A percentile compares a stretch with the other conserved stretches of the same genome.
phyloP scores from a whole-genome alignment of 306 rosid species.

The Ceratonia siliqua region DNA sequence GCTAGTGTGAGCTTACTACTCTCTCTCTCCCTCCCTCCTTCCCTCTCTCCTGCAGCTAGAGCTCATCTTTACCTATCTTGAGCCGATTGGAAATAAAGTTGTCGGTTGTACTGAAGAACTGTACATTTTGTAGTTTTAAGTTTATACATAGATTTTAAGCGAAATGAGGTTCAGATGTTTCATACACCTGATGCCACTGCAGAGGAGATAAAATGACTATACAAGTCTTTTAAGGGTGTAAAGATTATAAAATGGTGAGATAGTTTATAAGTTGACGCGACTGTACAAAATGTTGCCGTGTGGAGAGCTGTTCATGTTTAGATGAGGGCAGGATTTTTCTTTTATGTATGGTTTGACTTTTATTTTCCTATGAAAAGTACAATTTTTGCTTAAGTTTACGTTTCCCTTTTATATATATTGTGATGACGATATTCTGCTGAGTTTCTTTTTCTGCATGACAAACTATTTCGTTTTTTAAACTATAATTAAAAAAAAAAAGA shows the following conservation, averaged over 20 bases:
- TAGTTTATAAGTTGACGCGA: constrained; percentile 56
- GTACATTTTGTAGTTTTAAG: constrained; percentile 85
- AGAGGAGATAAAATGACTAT: constrained; percentile 59
- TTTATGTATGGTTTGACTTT: constrained; percentile 57
- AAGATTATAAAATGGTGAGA: constrained; percentile 59
- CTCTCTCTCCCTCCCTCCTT: constrained; percentile 35
- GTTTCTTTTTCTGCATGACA: background rate
- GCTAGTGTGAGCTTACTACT: constrained; percentile 67
- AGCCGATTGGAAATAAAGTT: constrained; percentile 60
- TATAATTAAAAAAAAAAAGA: no score
- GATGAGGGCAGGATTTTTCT: constrained; percentile 54
- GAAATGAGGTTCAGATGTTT: constrained; percentile 53
- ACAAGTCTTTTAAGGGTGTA: constrained; percentile 61
- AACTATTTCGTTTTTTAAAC: background rate
- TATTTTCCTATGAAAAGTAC: constrained; percentile 9
- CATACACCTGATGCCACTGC: constrained; percentile 49
- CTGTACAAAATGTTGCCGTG: constrained; percentile 81
- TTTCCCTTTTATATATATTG: background rate
- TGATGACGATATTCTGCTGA: background rate
- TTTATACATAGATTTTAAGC: constrained; percentile 69
- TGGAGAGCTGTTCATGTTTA: constrained; percentile 70
- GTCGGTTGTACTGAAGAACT: constrained; percentile 66
- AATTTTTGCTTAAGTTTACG: constrained; percentile 29
- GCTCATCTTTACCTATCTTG: constrained; percentile 45
- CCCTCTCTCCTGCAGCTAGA: constrained; percentile 41